Evolutionary conservation across 305 asterid species (phyloP), one percentile per base, ranked within the genome.

Genomic region (Rubia balearica): DNA sequence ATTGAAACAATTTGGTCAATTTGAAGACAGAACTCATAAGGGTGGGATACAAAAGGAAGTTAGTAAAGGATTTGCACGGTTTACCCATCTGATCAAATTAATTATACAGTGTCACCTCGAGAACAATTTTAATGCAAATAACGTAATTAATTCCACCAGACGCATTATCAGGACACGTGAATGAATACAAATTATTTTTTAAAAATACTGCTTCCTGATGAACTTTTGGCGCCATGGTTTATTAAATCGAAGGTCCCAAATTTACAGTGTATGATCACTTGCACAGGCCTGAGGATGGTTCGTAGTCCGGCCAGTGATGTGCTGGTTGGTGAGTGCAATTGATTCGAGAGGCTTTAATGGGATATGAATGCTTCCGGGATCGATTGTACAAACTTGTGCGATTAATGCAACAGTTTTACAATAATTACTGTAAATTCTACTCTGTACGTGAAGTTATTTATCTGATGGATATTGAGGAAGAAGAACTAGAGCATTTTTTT

Each of bases 241-340:
- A 16, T 65, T 41, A 24, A 73, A 53, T 51, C 59, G 49, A 73
- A 14, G 66, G 71, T 21, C 60, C 71, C 60, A 3, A 38, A 14
- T 38, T 56, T 57, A 57, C 36, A 57, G 36, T 57, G 63, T 21
- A 19, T 11, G 8, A 57, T 56, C 17, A 48, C 30, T 14, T 27
- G 36, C 61, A 13, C 46, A 45, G 68, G 19, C 40, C 65, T 55
- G 33, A 13, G 21, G 71, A 51, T 57, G 17, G 71, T 65, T 65
- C 71, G 45, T 66, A 65, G 71, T 72, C 71, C 27, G 27, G 27
- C 27, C 60, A 65, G 66, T 73, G 42, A 55, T 24, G 41, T 65
- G 17, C 33, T 65, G 71, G 71, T 73, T 55, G 71, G 71, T 42
- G 71, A 65, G 9, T 30, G 69, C 69, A 62, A 71, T 71, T 71